Base-by-base conservation (phyloP, 179 eudicot species). In the Gypsophila paniculata region DNA sequence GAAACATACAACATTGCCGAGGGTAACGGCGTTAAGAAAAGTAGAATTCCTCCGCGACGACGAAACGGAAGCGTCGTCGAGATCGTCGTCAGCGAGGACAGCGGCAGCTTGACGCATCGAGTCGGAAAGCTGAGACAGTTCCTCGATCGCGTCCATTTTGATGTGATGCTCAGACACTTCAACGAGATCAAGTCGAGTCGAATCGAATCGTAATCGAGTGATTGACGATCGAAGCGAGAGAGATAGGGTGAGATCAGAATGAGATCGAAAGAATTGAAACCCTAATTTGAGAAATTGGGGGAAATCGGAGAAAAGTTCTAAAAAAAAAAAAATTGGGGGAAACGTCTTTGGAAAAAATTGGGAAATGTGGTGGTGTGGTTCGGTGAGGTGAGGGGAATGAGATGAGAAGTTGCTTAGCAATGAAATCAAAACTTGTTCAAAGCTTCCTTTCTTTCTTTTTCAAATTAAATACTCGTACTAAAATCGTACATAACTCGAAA, bases 121-220 rank as follows among this genome's bases (percentile, higher is more conserved):
- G 75, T 95, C 96, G 1, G 99, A 90, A n/a, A 95, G 90, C 83
- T 90, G 85, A 0, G 85, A 67, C 85, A 93, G 73, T 75, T 95
- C 98, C 69, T 86, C 98, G 83, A 95, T 95, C 85, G 98, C 96
- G 17, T 95, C 99, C 99, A 95, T 91, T 48, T 14, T n/a, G 23
- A 3, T 22, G n/a, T 12, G 18, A 2, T 21, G 36, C 10, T 55
- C 18, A 8, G n/a, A 52, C 21, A 5, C 60, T 19, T 55, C 25
- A 42, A 42, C 46, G 6, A 63, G 67, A 63, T 36, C 67, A n/a
- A 63, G n/a, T 63, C 67, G 67, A 63, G 11, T 42, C 46, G 34
- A 29, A 29, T 29, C 34, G 34, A 29, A 29, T 29, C 4, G 34
- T 1, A 29, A 29, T 29, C 34, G 34, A 29, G 34, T 4, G 38